Conservation (phyloP, 441 rosid genomes). For the Gossypium gossypioides region DNA sequence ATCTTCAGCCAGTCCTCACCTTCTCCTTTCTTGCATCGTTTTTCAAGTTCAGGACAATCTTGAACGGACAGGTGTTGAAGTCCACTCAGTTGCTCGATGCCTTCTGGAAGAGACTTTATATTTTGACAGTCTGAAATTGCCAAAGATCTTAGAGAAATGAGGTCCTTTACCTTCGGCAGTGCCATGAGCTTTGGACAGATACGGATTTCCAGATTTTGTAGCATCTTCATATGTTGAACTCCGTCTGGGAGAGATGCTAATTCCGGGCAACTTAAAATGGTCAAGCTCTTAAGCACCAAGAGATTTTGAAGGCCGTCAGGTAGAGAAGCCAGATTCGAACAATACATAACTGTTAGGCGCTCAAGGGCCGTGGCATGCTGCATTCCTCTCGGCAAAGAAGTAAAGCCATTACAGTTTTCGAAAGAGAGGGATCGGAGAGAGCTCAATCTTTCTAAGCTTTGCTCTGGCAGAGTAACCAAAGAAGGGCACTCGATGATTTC, state of each 20-base stretch:
- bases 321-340: slow-evolving; percentile 18
- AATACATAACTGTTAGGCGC: slow-evolving; percentile 20
- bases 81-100: slow-evolving; percentile 2
- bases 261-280: slow-evolving; percentile 15
- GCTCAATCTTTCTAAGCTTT: slow-evolving; percentile 12
- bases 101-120: slow-evolving; percentile 10
- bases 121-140: slow-evolving; percentile 9
- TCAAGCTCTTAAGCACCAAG: slow-evolving; percentile 1
- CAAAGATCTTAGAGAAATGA: slow-evolving; percentile 13
- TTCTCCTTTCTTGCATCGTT: neutral
- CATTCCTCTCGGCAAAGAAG: neutral
- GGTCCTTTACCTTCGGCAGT: slow-evolving; percentile 6
- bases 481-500: slow-evolving; percentile 23
- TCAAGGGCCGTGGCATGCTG: slow-evolving; percentile 16
- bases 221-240: slow-evolving; percentile 13
- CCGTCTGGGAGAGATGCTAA: slow-evolving; percentile 20
- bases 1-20: slow-evolving; percentile 20
- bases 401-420: slow-evolving; percentile 14
- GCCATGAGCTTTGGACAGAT: slow-evolving; percentile 6
- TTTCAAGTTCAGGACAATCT: slow-evolving; percentile 19
- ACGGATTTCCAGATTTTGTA: slow-evolving; percentile 15
- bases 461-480: slow-evolving; percentile 15
- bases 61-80: slow-evolving; percentile 23
- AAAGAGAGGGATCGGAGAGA: slow-evolving; percentile 13
- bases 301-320: slow-evolving; percentile 14